Percentiles rank a stretch among this genome's conserved stretches.
Evolutionary conservation across 768 basidiomycete species (phyloP).

Genomic region (Naganishia onofrii): DNA sequence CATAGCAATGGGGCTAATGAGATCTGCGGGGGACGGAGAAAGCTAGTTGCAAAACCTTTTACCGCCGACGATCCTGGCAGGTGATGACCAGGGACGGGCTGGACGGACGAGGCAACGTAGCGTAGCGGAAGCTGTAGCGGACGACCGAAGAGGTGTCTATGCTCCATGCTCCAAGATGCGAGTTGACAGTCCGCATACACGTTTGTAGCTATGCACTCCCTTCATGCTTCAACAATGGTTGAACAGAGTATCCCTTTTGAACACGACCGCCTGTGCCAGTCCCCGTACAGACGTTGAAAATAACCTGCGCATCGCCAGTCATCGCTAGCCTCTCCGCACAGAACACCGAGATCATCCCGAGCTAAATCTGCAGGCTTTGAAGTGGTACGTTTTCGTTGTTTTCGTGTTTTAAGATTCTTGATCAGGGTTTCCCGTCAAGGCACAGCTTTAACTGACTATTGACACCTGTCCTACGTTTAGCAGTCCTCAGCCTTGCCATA

Average conservation of each 20-base stretch:
- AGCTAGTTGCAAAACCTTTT: no score
- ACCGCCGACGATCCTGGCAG: no score
- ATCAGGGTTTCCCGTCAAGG: background rate
- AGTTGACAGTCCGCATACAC: background rate
- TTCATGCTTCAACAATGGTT: background rate
- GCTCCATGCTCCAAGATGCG: background rate
- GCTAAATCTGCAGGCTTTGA: background rate
- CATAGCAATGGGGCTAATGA: no score
- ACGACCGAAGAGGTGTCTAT: background rate
- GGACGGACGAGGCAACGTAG: background rate
- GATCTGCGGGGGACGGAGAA: no score
- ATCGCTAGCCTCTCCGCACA: background rate
- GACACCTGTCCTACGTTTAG: background rate
- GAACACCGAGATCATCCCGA: background rate
- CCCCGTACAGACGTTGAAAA: background rate
- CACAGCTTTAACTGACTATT: background rate
- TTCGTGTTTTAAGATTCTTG: background rate
- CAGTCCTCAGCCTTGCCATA: background rate
- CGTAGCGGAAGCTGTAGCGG: no score
- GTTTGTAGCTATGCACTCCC: background rate
- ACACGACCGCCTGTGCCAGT: background rate
- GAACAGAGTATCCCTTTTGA: background rate
- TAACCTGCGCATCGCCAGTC: background rate
- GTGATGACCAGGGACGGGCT: background rate
- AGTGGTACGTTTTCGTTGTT: constrained; percentile 3